These are phyloP conservation scores for Cytospora paraplurivora DNA, from an alignment of 2,329 filamentous ascomycete genomes.

Conservation along the genomic window DNA sequence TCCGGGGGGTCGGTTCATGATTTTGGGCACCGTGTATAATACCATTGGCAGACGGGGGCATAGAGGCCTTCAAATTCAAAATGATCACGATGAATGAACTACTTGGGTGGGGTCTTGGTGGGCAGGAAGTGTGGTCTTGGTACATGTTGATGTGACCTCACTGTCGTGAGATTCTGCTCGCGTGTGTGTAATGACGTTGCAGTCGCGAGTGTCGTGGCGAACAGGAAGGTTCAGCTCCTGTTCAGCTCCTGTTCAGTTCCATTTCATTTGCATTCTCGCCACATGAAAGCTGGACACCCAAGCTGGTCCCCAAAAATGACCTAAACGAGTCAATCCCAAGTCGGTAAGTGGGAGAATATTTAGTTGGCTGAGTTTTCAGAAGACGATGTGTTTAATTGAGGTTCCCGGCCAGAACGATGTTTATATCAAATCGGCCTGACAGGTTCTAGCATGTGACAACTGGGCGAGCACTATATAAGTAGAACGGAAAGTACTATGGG, in stretches of 20 bases:
- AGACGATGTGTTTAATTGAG: not conserved
- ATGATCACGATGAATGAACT: slow-evolving; percentile 20
- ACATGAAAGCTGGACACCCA: not conserved
- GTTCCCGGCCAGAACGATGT: not conserved
- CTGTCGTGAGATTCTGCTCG: not conserved
- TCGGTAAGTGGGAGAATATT: not conserved
- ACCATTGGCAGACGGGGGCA: slow-evolving; percentile 27
- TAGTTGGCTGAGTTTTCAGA: not conserved
- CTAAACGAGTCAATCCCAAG: not conserved
- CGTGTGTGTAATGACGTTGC: slow-evolving; percentile 26
- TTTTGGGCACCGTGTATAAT: slow-evolving; percentile 33
- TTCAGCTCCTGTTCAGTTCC: not conserved
- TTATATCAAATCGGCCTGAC: not conserved
- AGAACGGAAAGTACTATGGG: not conserved
- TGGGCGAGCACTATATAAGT: not conserved
- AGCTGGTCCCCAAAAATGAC: too few relatives aligned
- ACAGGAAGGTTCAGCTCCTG: slow-evolving; percentile 1
- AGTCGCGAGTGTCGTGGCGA: slow-evolving; percentile 10
- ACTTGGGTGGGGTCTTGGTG: not conserved
- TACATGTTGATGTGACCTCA: not conserved
- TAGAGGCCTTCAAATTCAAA: slow-evolving; percentile 24
- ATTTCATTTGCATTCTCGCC: not conserved
- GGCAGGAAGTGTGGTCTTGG: not conserved
- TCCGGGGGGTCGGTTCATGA: slow-evolving; percentile 11
- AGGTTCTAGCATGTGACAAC: slow-evolving; percentile 16